A percentile compares a stretch with the other conserved stretches of the same genome.
These are phyloP conservation scores for Pyracantha coccinea DNA, from an alignment of 331 rosid species.

Conservation along the genomic window DNA sequence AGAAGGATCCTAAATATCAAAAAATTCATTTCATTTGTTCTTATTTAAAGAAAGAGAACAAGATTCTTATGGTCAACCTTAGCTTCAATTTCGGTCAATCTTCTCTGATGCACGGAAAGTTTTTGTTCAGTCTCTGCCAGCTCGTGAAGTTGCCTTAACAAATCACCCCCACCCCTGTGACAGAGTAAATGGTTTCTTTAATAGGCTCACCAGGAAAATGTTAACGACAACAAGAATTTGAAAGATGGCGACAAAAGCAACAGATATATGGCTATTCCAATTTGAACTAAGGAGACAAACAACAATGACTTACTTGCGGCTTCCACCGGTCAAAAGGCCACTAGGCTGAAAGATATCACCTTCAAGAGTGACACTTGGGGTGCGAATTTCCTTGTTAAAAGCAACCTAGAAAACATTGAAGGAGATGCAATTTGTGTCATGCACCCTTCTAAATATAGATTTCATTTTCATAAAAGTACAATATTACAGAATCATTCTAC, in stretches of 20 bases:
- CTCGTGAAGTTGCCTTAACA: slow-evolving; percentile 74
- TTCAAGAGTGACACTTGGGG: slow-evolving; percentile 94
- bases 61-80: slow-evolving; percentile 42
- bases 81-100: slow-evolving; percentile 57
- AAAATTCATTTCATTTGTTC: background rate
- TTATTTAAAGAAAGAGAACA: slow-evolving; percentile 3
- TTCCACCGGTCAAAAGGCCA: slow-evolving; percentile 97
- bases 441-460: background rate
- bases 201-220: background rate
- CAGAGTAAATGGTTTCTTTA: slow-evolving; percentile 11
- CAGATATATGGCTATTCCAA: slow-evolving; percentile 7
- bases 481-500: background rate
- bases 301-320: slow-evolving; percentile 69
- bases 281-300: slow-evolving; percentile 10
- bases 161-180: slow-evolving; percentile 85
- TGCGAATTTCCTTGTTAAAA: slow-evolving; percentile 54
- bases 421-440: background rate
- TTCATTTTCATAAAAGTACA: background rate
- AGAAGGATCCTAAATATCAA: background rate
- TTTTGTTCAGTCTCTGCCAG: slow-evolving; percentile 70
- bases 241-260: background rate
- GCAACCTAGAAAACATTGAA: slow-evolving; percentile 59
- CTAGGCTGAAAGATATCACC: slow-evolving; percentile 96
- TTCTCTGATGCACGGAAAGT: slow-evolving; percentile 57
- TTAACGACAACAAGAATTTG: background rate